A percentile compares a stretch with the other conserved stretches of the same genome.
Evolutionary conservation across 2,329 filamentous ascomycete species (phyloP).

Genomic region (Colletotrichum tabaci): DNA sequence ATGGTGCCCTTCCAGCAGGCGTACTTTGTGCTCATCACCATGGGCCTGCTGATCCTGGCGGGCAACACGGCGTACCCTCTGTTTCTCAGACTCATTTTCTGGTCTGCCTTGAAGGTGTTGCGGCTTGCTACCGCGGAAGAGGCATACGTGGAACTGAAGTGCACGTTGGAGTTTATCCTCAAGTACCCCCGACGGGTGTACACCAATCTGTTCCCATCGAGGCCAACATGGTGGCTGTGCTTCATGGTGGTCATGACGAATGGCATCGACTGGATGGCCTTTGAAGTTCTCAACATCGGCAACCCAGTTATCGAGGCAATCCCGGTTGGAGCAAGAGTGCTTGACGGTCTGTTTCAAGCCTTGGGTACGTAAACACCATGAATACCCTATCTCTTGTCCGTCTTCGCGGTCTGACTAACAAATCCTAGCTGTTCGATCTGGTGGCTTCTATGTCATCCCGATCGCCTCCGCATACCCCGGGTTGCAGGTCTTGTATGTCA

Average conservation of each 20-base stretch:
- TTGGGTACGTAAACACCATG: constrained; percentile 57
- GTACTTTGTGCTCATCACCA: constrained; percentile 65
- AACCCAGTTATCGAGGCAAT: constrained; percentile 69
- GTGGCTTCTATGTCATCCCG: constrained; percentile 76
- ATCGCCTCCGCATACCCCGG: constrained; percentile 71
- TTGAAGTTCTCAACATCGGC: constrained; percentile 76
- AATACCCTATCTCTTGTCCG: constrained; percentile 4
- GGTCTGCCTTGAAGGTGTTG: constrained; percentile 62
- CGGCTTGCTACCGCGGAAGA: constrained; percentile 54
- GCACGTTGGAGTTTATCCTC: constrained; percentile 68
- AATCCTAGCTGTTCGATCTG: constrained; percentile 70
- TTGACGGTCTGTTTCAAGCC: constrained; percentile 78
- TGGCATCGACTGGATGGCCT: constrained; percentile 74
- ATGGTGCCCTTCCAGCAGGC: constrained; percentile 73
- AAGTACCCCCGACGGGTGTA: constrained; percentile 72
- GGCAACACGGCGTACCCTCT: constrained; percentile 78
- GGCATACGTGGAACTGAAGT: constrained; percentile 59
- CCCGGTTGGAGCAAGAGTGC: constrained; percentile 66
- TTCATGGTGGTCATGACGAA: constrained; percentile 74
- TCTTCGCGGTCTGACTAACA: not conserved
- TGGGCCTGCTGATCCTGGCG: constrained; percentile 73
- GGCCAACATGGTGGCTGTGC: constrained; percentile 77
- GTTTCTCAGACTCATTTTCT: constrained; percentile 73
- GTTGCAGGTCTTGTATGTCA: constrained; percentile 71
- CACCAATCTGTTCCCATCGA: constrained; percentile 74